Conservation (phyloP, 495 filamentous ascomycete genomes). For the Penicillium pancosmium region DNA sequence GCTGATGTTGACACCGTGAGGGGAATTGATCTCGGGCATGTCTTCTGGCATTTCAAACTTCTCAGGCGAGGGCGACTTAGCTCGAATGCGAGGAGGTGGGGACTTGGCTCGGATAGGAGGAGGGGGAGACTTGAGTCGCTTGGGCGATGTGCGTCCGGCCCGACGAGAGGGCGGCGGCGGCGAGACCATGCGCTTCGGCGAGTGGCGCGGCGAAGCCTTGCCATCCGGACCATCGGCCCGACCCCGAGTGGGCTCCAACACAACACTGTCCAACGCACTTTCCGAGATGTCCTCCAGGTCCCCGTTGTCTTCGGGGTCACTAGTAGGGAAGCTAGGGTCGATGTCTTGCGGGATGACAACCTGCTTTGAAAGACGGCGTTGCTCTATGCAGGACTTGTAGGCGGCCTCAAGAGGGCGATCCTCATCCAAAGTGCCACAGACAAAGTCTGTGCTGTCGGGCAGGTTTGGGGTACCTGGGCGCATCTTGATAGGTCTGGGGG, state of each 20-base stretch:
- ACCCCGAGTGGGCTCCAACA: conserved; percentile 39
- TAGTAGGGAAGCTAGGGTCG: conserved; percentile 94
- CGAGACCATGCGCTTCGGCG: conserved; percentile 53
- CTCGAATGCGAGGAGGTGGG: conserved; percentile 45
- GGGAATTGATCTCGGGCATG: conserved; percentile 24
- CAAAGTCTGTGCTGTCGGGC: conserved; percentile 96
- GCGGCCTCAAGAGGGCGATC: conserved; percentile 91
- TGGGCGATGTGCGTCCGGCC: conserved; percentile 68
- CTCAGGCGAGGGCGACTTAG: conserved; percentile 28
- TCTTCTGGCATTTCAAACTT: conserved; percentile 37
- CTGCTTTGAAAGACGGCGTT: conserved; percentile 77
- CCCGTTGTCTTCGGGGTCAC: conserved; percentile 83
- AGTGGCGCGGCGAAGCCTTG: conserved; percentile 38
- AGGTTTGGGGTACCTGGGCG: conserved; percentile 78
- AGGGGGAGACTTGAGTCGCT: conserved; percentile 56
- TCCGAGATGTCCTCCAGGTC: conserved; percentile 66
- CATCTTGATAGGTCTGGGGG: conserved; percentile 52
- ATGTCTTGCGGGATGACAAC: conserved; percentile 88
- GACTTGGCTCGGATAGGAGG: conserved; percentile 48
- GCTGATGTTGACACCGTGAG: conserved; percentile 53
- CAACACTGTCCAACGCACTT: conserved; percentile 47
- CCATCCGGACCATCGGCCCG: conserved; percentile 29
- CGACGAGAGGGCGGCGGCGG: conserved; percentile 67
- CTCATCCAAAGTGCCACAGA: conserved; percentile 95
- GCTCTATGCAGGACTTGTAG: conserved; percentile 83